Evolutionary conservation across 2,329 filamentous ascomycete genomes (phyloP).

Genomic region (Cryphonectria radicalis): DNA sequence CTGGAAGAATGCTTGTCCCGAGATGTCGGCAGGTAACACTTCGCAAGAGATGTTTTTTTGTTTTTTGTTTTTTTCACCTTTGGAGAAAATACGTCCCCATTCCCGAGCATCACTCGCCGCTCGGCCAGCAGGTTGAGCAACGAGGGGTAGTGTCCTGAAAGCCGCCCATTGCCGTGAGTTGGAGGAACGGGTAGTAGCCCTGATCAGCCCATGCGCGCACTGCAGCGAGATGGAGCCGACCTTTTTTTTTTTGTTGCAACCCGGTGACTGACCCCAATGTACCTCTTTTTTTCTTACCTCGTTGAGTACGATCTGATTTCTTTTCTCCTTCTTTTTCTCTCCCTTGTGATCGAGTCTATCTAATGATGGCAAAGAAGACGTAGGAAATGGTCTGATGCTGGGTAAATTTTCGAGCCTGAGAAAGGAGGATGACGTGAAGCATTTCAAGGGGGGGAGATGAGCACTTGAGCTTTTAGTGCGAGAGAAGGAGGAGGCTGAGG

Average conservation of each 20-base stretch:
- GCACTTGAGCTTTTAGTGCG: not conserved
- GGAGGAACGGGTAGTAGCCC: not conserved
- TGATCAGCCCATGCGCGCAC: not conserved
- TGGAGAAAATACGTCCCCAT: not conserved
- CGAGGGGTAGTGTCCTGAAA: conserved; percentile 31
- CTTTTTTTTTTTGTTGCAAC: not conserved
- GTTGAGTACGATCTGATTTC: too few relatives aligned
- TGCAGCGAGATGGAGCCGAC: conserved; percentile 4
- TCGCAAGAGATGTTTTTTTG: not conserved
- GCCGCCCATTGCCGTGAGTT: conserved; percentile 43
- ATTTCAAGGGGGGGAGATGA: not conserved
- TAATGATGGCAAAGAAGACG: not conserved
- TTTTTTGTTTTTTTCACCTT: not conserved
- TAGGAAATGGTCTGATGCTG: not conserved
- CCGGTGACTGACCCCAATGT: not conserved
- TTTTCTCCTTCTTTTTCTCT: not conserved
- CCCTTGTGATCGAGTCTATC: not conserved
- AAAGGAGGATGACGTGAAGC: not conserved
- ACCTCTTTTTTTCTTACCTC: conserved; percentile 7
- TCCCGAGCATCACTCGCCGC: conserved; percentile 2
- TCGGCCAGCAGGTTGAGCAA: conserved; percentile 4
- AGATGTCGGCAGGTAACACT: not conserved
- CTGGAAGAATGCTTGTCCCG: not conserved
- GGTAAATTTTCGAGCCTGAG: not conserved
- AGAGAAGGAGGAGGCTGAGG: not conserved